Evolutionary conservation across 306 rosid genomes (phyloP).

Genomic region (Nissolia schottii): DNA sequence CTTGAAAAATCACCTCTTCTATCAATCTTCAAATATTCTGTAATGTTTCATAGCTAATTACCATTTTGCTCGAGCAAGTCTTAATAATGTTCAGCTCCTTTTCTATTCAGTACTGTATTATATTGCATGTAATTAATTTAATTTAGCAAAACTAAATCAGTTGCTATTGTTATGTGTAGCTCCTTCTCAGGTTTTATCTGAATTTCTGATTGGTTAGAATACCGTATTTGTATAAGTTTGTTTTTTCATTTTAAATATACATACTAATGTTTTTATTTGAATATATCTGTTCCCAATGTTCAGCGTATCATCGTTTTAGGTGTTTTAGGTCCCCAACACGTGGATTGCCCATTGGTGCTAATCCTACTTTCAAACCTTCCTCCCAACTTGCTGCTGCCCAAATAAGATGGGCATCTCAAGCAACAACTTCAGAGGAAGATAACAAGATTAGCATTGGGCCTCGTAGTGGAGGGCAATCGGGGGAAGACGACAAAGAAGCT

Average conservation of each 20-base stretch:
- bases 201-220: background rate
- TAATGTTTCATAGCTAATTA: background rate
- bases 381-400: conserved; percentile 33
- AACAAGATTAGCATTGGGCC: conserved; percentile 91
- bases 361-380: conserved; percentile 19
- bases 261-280: background rate
- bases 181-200: background rate
- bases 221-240: background rate
- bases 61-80: background rate
- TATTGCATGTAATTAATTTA: background rate
- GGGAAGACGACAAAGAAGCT: conserved; percentile 51
- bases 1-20: background rate
- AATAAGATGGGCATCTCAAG: conserved; percentile 75
- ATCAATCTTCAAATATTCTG: background rate
- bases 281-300: conserved; percentile 18
- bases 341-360: conserved; percentile 20
- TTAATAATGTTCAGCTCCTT: background rate
- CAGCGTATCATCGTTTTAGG: conserved; percentile 53
- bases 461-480: conserved; percentile 32
- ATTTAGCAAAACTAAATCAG: background rate
- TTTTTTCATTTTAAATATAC: background rate
- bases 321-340: conserved; percentile 34
- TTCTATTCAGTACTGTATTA: background rate
- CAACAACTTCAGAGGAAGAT: conserved; percentile 50
- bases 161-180: background rate